A percentile compares a stretch with the other conserved stretches of the same genome.
phyloP scores from a whole-genome alignment of 768 basidiomycete species.

The Phaeotremella fagi region DNA sequence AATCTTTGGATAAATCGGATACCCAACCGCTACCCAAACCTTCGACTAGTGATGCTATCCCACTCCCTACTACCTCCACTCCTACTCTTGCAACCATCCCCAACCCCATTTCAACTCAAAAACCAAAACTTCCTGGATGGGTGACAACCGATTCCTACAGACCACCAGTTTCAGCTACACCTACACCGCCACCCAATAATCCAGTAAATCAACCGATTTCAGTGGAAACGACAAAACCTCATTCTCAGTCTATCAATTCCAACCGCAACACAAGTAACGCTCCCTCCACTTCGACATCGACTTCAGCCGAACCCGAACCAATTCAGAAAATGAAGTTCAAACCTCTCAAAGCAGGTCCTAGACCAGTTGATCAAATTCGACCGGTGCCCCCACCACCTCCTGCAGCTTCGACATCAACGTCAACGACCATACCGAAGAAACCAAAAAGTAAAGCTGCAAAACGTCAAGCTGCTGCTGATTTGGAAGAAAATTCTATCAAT shows the following conservation, averaged over 20 bases:
- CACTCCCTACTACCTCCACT: too few relatives aligned
- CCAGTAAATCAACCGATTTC: too few relatives aligned
- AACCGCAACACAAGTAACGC: background rate
- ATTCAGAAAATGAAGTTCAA: background rate
- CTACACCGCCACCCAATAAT: background rate
- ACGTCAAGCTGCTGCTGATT: background rate
- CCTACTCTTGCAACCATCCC: too few relatives aligned
- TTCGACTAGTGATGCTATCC: too few relatives aligned
- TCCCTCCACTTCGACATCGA: too few relatives aligned
- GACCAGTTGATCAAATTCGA: background rate
- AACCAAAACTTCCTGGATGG: too few relatives aligned
- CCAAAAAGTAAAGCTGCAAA: background rate
- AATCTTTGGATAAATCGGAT: too few relatives aligned
- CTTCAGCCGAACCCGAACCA: background rate
- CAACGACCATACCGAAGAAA: too few relatives aligned
- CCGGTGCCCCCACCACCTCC: background rate
- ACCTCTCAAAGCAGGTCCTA: background rate
- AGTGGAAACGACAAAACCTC: too few relatives aligned
- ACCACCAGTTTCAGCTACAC: background rate
- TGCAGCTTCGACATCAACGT: background rate
- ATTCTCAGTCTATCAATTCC: too few relatives aligned
- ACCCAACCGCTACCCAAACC: too few relatives aligned
- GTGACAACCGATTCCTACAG: background rate
- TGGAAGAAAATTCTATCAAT: background rate
- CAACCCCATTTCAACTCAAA: too few relatives aligned